Conservation (phyloP, 169 alveolate species). For the Plasmodium inui region DNA sequence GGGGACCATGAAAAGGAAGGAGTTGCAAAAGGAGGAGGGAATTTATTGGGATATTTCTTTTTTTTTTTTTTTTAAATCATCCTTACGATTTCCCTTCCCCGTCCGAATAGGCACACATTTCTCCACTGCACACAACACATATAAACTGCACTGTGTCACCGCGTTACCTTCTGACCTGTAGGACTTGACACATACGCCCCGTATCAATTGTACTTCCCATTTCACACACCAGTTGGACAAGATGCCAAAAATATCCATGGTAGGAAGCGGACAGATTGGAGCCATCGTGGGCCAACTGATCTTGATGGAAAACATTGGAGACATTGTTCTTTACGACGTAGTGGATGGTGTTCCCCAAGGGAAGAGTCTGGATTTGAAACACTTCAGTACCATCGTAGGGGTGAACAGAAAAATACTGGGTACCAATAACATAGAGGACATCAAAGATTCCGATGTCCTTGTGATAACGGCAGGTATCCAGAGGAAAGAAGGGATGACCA, state of each 20-base stretch:
- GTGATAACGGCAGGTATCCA: slow-evolving; percentile 89
- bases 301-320: slow-evolving; percentile 85
- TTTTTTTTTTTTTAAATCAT: not conserved
- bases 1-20: not conserved
- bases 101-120: not conserved
- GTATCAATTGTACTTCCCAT: not conserved
- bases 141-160: not conserved
- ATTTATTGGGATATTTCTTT: not conserved
- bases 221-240: not conserved
- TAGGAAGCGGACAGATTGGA: slow-evolving; percentile 89
- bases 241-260: slow-evolving; percentile 83
- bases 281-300: slow-evolving; percentile 86
- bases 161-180: not conserved
- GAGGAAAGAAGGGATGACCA: slow-evolving; percentile 87
- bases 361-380: slow-evolving; percentile 85
- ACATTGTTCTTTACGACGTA: slow-evolving; percentile 85
- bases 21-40: not conserved
- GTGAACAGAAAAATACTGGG: slow-evolving; percentile 82
- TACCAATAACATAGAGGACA: slow-evolving; percentile 81
- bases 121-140: not conserved
- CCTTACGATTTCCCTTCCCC: not conserved
- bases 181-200: not conserved
- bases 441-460: slow-evolving; percentile 86
- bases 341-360: slow-evolving; percentile 85
- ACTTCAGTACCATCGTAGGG: slow-evolving; percentile 81